Base-by-base conservation (phyloP, 805 yeast genomes). In the Kuraishia piskuri region DNA sequence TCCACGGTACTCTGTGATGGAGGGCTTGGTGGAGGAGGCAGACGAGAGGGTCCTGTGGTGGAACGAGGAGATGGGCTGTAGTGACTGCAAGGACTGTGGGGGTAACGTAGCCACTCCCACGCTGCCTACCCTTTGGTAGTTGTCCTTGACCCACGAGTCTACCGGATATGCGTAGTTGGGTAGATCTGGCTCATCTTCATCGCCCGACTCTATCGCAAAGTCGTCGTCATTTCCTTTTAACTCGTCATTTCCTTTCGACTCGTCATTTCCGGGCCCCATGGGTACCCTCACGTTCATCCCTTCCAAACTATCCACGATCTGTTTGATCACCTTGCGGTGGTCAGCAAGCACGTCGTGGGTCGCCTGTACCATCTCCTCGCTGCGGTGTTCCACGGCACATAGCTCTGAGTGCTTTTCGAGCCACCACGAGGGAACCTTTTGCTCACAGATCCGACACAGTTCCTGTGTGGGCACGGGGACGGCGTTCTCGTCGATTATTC, bases 381-480 rank as follows among this genome's bases (percentile, higher is more conserved):
- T 80, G 61, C 83, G 79, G 68, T 90, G 96, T 65, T 91, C 97
- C 37, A 88, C 79, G 25, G 88, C 74, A 61, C 99, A 94, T 49
- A 88, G 71, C 62, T 90, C 94, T 1, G 92, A 85, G 68, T 94
- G 99, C 50, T 84, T 78, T 61, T 92, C 99, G 45, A 94, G 74
- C 86, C 96, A 94, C 99, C 99, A 94, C 3, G 90, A 87, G 3
- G 96, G 97, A n/a, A 90, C 83, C 50, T 79, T 79, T 26, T 83
- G 82, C 63, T 94, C 99, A 68, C 99, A 94, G 24, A 94, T 90
- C 50, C 97, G 78, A 67, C 99, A 94, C 31, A 94, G 71, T 40
- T 88, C 90, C 54, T 83, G 77, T 22, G 84, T 84, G 1, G 96
- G 97, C n/a, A 82, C 77, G 0, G 96, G 96, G 0, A 89, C 75